phyloP scores from a whole-genome alignment of 768 basidiomycete species.

The Mrakia gelida region DNA sequence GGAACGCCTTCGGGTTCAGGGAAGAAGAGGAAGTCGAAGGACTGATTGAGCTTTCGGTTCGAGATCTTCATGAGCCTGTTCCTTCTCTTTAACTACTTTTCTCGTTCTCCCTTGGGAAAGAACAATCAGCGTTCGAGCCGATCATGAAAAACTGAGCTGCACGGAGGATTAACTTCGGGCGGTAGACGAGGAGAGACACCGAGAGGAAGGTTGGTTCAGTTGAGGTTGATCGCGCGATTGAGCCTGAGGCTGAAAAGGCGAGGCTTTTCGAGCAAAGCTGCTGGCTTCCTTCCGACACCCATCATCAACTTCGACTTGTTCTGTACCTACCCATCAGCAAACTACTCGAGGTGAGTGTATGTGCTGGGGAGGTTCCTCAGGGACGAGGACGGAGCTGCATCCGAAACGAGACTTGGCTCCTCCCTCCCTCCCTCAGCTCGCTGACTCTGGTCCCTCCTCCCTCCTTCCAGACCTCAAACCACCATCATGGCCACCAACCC shows the following conservation, averaged over 20 bases:
- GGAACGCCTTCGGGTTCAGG: slow-evolving; percentile 18
- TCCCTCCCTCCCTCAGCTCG: not conserved
- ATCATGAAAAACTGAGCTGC: not conserved
- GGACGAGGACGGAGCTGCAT: not conserved
- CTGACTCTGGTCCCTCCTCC: not conserved
- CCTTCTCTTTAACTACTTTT: not conserved
- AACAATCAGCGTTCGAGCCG: too few relatives aligned
- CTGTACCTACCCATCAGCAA: not conserved
- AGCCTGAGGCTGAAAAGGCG: too few relatives aligned
- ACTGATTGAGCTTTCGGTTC: not conserved
- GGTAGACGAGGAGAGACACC: not conserved
- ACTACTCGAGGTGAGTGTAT: not conserved
- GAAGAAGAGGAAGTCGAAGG: slow-evolving; percentile 31
- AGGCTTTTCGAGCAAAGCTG: too few relatives aligned
- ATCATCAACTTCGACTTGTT: too few relatives aligned
- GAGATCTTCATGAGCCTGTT: not conserved
- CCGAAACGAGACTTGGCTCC: not conserved
- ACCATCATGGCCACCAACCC: not conserved
- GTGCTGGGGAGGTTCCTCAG: too few relatives aligned
- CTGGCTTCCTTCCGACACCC: too few relatives aligned
- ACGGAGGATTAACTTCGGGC: too few relatives aligned
- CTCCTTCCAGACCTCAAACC: not conserved
- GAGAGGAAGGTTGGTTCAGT: too few relatives aligned
- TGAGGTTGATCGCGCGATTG: too few relatives aligned
- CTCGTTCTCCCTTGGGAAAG: too few relatives aligned